Percentiles rank a stretch among this genome's conserved stretches.
Conservation (phyloP, 495 filamentous ascomycete species). For the Penicillium atrosanguineum region DNA sequence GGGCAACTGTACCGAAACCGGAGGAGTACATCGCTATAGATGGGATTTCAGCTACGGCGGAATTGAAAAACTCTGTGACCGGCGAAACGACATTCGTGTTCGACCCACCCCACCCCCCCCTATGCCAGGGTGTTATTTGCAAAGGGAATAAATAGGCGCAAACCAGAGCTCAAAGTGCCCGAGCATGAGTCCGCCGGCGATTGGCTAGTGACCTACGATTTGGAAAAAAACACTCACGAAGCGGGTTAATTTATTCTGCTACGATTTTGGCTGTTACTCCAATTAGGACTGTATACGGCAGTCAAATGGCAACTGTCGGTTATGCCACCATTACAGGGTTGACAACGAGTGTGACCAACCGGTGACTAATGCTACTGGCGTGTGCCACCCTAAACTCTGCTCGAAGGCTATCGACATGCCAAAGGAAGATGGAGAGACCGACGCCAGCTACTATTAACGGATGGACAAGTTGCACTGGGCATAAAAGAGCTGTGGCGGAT, state of each 20-base stretch:
- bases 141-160: slow-evolving; percentile 11
- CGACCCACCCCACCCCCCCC: neutral
- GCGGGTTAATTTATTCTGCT: neutral
- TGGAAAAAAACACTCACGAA: neutral
- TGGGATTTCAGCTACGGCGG: slow-evolving; percentile 10
- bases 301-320: too few species aligned
- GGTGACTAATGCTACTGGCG: neutral
- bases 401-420: slow-evolving; percentile 4
- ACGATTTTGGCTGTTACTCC: too few species aligned
- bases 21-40: slow-evolving; percentile 16
- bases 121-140: slow-evolving; percentile 15
- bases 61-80: slow-evolving; percentile 5
- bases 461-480: too few species aligned
- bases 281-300: too few species aligned
- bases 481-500: too few species aligned
- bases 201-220: slow-evolving; percentile 16
- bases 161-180: slow-evolving; percentile 14
- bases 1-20: slow-evolving; percentile 1
- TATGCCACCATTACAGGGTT: neutral
- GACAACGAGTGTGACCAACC: neutral
- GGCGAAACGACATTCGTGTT: slow-evolving; percentile 17
- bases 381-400: neutral
- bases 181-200: slow-evolving; percentile 15
- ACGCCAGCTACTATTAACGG: neutral
- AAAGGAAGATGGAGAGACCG: slow-evolving; percentile 2